Evolutionary conservation across 164 flowering plant species (phyloP).

Genomic region (Dillenia turbinata): DNA sequence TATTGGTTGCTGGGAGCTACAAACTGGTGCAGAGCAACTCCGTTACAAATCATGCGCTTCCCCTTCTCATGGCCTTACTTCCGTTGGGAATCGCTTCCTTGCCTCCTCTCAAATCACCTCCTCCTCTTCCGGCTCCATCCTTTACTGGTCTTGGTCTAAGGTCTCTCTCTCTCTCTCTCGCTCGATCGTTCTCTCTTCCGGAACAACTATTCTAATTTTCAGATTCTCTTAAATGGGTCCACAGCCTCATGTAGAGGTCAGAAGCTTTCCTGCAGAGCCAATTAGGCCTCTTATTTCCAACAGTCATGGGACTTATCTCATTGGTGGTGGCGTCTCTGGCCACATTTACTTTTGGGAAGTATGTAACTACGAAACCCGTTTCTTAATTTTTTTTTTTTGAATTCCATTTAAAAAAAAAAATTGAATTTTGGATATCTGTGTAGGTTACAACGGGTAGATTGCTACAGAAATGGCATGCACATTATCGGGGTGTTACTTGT

Average conservation of each 20-base stretch:
- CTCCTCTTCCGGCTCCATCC: constrained; percentile 55
- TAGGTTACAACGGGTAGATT: constrained; percentile 75
- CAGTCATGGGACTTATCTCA: constrained; percentile 60
- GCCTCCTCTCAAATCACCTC: constrained; percentile 75
- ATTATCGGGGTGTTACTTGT: constrained; percentile 74
- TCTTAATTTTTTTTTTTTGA: background rate
- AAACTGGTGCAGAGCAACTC: constrained; percentile 56
- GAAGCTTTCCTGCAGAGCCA: constrained; percentile 77
- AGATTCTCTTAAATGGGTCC: constrained; percentile 4
- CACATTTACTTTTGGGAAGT: constrained; percentile 89
- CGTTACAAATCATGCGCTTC: constrained; percentile 60
- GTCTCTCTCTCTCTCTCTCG: constrained; percentile 20
- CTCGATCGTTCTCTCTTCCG: background rate
- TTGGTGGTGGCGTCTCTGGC: constrained; percentile 80
- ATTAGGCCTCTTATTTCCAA: constrained; percentile 67
- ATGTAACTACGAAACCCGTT: no score
- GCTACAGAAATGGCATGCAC: constrained; percentile 82
- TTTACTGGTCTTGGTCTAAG: constrained; percentile 88
- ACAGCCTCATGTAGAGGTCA: constrained; percentile 75
- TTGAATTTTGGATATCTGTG: background rate
- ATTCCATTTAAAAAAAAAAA: background rate
- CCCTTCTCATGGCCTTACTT: constrained; percentile 64
- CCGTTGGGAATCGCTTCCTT: constrained; percentile 50
- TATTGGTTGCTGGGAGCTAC: constrained; percentile 67
- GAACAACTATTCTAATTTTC: background rate